Percentiles rank a stretch among this genome's conserved stretches.
Conservation (phyloP, 2,329 filamentous ascomycete species). For the Whalleya microplaca region DNA sequence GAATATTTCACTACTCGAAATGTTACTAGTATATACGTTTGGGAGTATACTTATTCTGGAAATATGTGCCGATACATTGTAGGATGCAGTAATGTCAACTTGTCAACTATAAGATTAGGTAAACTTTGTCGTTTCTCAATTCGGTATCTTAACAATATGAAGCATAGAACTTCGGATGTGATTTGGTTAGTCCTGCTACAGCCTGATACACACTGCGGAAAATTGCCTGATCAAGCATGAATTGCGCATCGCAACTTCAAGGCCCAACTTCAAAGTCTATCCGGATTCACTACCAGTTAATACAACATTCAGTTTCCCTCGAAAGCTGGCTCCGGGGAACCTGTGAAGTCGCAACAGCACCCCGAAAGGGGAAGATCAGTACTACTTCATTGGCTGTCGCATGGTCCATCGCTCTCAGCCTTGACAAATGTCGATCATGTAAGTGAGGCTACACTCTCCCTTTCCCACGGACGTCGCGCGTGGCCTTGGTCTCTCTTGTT, state of each 20-base stretch:
- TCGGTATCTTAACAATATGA: too few relatives aligned
- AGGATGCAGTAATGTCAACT: too few relatives aligned
- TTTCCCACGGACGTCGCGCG: slow-evolving; percentile 14
- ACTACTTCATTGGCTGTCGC: slow-evolving; percentile 25
- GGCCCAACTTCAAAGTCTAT: neutral
- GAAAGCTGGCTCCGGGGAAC: neutral
- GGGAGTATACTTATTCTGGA: too few relatives aligned
- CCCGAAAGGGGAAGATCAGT: slow-evolving; percentile 20
- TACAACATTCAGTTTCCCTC: neutral
- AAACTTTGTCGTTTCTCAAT: too few relatives aligned
- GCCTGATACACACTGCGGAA: slow-evolving; percentile 7
- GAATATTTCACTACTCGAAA: too few relatives aligned
- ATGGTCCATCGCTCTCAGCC: slow-evolving; percentile 27
- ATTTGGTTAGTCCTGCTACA: slow-evolving; percentile 6
- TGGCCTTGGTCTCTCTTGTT: too few relatives aligned
- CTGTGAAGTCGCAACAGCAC: neutral
- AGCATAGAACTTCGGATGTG: slow-evolving; percentile 8
- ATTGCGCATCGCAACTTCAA: slow-evolving; percentile 17
- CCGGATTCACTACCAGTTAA: neutral
- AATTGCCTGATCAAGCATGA: slow-evolving; percentile 13
- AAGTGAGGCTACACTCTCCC: slow-evolving; percentile 26
- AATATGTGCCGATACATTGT: too few relatives aligned
- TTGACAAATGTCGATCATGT: slow-evolving; percentile 14
- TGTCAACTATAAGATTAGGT: too few relatives aligned
- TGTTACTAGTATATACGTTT: too few relatives aligned